Conservation (phyloP, 2,329 filamentous ascomycete species). For the Aspergillus ruber region DNA sequence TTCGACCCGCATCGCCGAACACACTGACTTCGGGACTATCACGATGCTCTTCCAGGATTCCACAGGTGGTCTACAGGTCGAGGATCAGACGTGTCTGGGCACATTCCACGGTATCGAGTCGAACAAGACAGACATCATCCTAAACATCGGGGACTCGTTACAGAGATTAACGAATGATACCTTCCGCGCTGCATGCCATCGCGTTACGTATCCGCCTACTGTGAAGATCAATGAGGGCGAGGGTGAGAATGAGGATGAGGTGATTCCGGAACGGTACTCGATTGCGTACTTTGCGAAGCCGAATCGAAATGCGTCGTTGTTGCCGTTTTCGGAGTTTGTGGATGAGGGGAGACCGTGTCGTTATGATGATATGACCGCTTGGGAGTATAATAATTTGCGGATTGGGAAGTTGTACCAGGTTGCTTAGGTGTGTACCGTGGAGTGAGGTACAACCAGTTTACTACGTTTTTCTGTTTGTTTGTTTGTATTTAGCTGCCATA, state of each 20-base stretch:
- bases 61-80: constrained; percentile 15
- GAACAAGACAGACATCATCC: constrained; percentile 29
- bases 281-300: constrained; percentile 28
- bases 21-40: constrained; percentile 47
- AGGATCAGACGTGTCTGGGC: constrained; percentile 12
- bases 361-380: constrained; percentile 16
- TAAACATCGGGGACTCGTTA: constrained; percentile 49
- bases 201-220: constrained; percentile 20
- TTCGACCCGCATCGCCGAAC: constrained; percentile 44
- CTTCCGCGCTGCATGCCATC: constrained; percentile 46
- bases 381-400: constrained; percentile 17
- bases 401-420: constrained; percentile 9
- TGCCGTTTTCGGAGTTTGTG: constrained; percentile 13
- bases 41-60: constrained; percentile 49
- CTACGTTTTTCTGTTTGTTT: too few species aligned
- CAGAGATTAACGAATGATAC: constrained; percentile 47
- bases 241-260: constrained; percentile 17
- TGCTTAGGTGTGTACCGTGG: neutral
- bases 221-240: constrained; percentile 4
- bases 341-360: constrained; percentile 7
- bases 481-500: too few species aligned
- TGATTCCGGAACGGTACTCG: constrained; percentile 22
- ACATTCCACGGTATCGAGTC: constrained; percentile 11
- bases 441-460: too few species aligned
- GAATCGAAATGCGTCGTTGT: constrained; percentile 13